Base-by-base conservation (phyloP, 805 yeast species). In the Vanderwaltozyma yarrowii region DNA sequence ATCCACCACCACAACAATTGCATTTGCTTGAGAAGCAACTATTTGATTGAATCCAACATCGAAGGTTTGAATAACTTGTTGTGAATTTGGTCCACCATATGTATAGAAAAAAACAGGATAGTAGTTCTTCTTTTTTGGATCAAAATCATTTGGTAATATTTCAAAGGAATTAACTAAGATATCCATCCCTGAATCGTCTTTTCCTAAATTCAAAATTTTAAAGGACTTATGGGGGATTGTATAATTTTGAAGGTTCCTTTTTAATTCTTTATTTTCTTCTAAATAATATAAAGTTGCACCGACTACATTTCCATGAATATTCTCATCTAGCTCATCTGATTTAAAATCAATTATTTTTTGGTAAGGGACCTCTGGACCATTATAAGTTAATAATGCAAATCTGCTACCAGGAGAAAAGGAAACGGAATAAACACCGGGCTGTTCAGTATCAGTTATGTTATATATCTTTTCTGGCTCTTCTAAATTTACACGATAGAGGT, bases 61-160 rank as follows among this genome's bases (percentile, higher is more conserved):
- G 51, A 76, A 86, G 12, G 64, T 54, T 44, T 81, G 76, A 31
- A 69, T 64, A 6, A 89, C 96, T 38, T 74, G 67, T 59, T 92
- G 97, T 5, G 95, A 82, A 26, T 87, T 92, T 8, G 98, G 98
- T 0, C 98, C 98, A 17, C 96, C 96, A 54, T 92, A 92, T 4
- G 87, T 87, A 55, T 71, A 87, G 56, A 92, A 89, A 41, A 92
- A 67, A 0, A 92, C 77, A 0, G 97, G 97, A 56, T 89, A 87
- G 56, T 78, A 69, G 50, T 69, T 65, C 15, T 46, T 51, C 26
- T 49, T 46, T 8, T 61, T 50, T 11, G 68, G 64, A 50, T 83
- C 71, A 55, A 92, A 92, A 45, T 70, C 64, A 31, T 78, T 70
- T 1, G 97, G 97, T 32, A 78, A 64, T 5, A 85, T 80, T 58